phyloP scores from a whole-genome alignment of 352 stramenopile genomes.

The Hyphochytrium catenoides region DNA sequence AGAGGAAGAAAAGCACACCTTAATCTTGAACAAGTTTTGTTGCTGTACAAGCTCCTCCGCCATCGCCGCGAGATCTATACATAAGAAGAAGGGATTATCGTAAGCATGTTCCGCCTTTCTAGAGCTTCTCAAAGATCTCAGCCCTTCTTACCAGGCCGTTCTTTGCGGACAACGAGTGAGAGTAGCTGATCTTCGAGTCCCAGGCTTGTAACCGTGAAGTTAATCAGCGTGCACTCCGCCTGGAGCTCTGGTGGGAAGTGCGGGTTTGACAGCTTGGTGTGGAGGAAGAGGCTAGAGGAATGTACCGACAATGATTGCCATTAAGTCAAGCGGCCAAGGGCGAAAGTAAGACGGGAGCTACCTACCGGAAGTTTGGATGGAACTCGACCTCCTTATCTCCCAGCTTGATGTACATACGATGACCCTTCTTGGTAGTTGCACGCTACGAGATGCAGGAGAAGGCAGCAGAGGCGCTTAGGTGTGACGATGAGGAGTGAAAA shows the following conservation, averaged over 20 bases:
- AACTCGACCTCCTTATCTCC: conserved; percentile 79
- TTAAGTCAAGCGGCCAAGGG: too few species aligned
- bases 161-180: conserved; percentile 72
- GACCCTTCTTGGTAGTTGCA: conserved; percentile 70
- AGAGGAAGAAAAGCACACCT: too few species aligned
- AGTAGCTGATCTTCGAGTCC: conserved; percentile 77
- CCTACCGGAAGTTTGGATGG: conserved; percentile 77
- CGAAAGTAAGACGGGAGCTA: too few species aligned
- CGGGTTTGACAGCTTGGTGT: conserved; percentile 82
- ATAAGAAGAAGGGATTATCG: too few species aligned
- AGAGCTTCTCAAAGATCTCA: too few species aligned
- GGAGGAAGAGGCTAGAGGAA: conserved; percentile 73
- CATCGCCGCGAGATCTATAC: conserved; percentile 50
- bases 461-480: too few species aligned
- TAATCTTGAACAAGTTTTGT: conserved; percentile 86
- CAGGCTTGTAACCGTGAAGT: conserved; percentile 78
- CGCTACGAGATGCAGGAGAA: too few species aligned
- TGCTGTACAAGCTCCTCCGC: conserved; percentile 74
- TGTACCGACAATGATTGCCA: too few species aligned
- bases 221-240: conserved; percentile 78
- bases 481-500: too few species aligned
- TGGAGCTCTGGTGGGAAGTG: conserved; percentile 86
- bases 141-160: conserved; percentile 40
- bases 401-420: conserved; percentile 79
- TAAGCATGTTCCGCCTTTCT: too few species aligned